A percentile compares a stretch with the other conserved stretches of the same genome.
Conservation (phyloP, 164 flowering plant genomes). For the Platanus orientalis region DNA sequence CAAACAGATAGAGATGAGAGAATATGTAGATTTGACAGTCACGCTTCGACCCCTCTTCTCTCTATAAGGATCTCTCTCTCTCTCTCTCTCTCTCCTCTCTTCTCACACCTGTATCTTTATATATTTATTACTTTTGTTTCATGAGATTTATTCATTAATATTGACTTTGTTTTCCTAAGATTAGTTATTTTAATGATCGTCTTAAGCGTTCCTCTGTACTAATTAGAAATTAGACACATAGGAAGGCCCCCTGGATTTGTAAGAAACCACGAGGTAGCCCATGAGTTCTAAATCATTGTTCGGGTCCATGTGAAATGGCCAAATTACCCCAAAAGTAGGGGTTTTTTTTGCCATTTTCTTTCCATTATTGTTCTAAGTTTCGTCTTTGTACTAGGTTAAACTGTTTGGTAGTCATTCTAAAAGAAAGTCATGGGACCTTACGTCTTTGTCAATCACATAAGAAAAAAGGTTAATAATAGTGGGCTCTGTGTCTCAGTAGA, state of each 20-base stretch:
- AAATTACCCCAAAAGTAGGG: not conserved
- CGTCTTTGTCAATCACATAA: not conserved
- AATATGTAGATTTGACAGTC: conserved; percentile 8
- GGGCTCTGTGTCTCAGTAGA: not conserved
- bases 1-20: not conserved
- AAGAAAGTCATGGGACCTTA: not conserved
- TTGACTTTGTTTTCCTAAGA: not conserved
- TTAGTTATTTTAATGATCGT: no score
- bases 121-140: not conserved
- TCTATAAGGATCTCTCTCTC: not conserved
- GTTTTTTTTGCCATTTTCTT: not conserved
- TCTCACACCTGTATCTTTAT: not conserved
- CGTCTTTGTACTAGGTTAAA: not conserved
- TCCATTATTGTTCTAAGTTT: not conserved
- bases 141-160: not conserved
- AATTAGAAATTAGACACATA: not conserved
- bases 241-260: not conserved
- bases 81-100: not conserved
- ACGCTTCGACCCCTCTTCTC: conserved; percentile 1
- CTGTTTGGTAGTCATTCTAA: not conserved
- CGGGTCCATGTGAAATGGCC: not conserved
- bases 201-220: not conserved
- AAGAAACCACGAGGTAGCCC: not conserved
- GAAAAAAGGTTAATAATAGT: not conserved
- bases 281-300: not conserved